Evolutionary conservation across 1,139 yeast genomes (phyloP), one percentile per base, ranked within the genome.

Genomic region (Blastobotrys malaysiensis): DNA sequence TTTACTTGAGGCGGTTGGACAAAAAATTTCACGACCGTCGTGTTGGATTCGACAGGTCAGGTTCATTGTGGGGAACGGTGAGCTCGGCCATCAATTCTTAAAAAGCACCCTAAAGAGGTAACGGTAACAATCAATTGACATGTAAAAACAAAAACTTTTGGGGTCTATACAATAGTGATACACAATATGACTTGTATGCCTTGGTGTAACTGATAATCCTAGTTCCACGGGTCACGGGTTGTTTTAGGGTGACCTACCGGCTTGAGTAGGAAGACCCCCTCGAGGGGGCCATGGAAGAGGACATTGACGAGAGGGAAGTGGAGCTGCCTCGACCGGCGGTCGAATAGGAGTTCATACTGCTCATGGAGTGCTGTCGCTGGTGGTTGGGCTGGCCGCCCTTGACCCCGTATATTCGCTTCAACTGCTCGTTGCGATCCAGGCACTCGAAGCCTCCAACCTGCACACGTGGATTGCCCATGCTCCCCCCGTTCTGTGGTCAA

Each of bases 381-480:
- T n/a, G 39, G 14, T 9, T 22, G 9, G 26, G 26, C 26, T 22
- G 26, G 5, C 19, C 20, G 45, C 9, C n/a, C 27, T n/a, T 11
- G 31, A 5, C 19, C 13, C 46, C 49, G 24, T 50, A 50, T 5
- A 50, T 43, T 6, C 52, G 21, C 39, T 46, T 45, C 18, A 50
- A 26, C 22, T 50, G 46, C n/a, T 50, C 52, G 16, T 50, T 49
- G 5, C 52, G 31, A 14, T 31, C 39, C 19, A 50, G 31, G 19
- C 52, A 50, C 19, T 50, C 52, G 18, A 50, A 50, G 13, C 52
- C 52, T n/a, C 52, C 52, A 20, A 44, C 45, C 26, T 50, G 52
- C 4, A 50, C 46, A 18, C 24, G 46, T 16, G 46, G 39, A 13
- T 31, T 31, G 3, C 39, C 39, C 39, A 31, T 31, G 39, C 16